A percentile compares a stretch with the other conserved stretches of the same genome.
Conservation (phyloP, 1,139 yeast genomes). For the Yamadazyma oceani region DNA sequence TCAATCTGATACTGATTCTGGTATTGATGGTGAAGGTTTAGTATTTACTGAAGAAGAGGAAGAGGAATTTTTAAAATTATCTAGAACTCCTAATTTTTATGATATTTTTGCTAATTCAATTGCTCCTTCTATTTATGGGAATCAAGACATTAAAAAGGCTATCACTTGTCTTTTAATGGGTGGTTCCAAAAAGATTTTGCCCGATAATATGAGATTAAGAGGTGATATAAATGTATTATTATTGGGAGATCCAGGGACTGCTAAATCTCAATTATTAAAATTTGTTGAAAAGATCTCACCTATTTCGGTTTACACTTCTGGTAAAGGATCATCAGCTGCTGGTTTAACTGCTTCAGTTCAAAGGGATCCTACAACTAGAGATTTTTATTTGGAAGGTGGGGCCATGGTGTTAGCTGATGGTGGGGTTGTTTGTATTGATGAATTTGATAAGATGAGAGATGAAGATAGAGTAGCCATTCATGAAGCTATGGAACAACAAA, state of each 20-base stretch:
- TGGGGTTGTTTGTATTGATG: slow-evolving; percentile 98
- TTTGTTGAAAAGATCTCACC: slow-evolving; percentile 96
- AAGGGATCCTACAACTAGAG: slow-evolving; percentile 83
- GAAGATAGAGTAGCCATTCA: slow-evolving; percentile 99
- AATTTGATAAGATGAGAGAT: slow-evolving; percentile 98
- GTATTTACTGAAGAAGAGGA: slow-evolving; percentile 92
- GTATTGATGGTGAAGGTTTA: slow-evolving; percentile 58
- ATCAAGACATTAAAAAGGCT: slow-evolving; percentile 87
- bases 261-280: slow-evolving; percentile 91
- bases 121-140: slow-evolving; percentile 97
- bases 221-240: slow-evolving; percentile 94
- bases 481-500: slow-evolving; percentile 99
- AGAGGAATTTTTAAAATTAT: slow-evolving; percentile 79
- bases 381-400: slow-evolving; percentile 96
- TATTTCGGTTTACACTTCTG: slow-evolving; percentile 93
- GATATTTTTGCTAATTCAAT: slow-evolving; percentile 84
- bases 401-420: slow-evolving; percentile 99
- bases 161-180: slow-evolving; percentile 91
- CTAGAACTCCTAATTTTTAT: slow-evolving; percentile 81
- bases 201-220: slow-evolving; percentile 95
- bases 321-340: slow-evolving; percentile 99
- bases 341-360: slow-evolving; percentile 98
- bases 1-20: slow-evolving; percentile 76
- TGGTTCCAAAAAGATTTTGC: slow-evolving; percentile 87
- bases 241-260: slow-evolving; percentile 98